Base-by-base conservation (phyloP, 768 basidiomycete species). In the Hygrocybe punicea region DNA sequence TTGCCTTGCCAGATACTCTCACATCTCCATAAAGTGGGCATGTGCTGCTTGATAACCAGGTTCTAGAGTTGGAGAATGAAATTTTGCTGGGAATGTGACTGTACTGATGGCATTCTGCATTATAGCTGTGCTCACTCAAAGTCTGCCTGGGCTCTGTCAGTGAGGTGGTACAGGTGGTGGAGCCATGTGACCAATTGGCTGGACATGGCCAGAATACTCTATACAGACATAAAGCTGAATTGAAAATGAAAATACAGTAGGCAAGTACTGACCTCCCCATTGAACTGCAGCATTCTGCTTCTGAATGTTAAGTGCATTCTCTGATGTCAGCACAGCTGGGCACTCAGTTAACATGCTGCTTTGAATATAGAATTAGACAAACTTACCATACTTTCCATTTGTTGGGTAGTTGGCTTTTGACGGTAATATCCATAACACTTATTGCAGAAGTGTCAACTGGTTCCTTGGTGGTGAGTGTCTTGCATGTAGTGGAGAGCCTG, bases 21-120 rank as follows among this genome's bases (percentile, higher is more conserved):
- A 42, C 39, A 55, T 44, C 24, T 25, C 24, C 6, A 49, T 7
- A 55, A 39, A 55, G 29, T 47, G 53, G 2, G 7, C 40, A 47
- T 46, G 53, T 14, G 53, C 53, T 4, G 5, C 53, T n/a, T 55
- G 40, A 25, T 55, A 55, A 49, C 53, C 53, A 44, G 23, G 24
- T 10, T n/a, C 36, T 3, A 21, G 9, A 21, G 52, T 39, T 16
- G 19, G 16, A 16, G 4, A 3, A 3, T 13, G 19, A 21, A 53
- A 42, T 6, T 5, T 17, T 14, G 34, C 35, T 19, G 52, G 52
- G 23, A 53, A 24, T 16, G 14, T 10, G 10, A 19, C 10, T 6
- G 36, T 13, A 16, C 34, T 53, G 52, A 13, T 23, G 29, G 52
- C 17, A 21, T 37, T 35, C 10, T 24, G 16, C 52, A 53, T 23